phyloP scores from a whole-genome alignment of 768 basidiomycete genomes.

The Boletus pseudopeckii region DNA sequence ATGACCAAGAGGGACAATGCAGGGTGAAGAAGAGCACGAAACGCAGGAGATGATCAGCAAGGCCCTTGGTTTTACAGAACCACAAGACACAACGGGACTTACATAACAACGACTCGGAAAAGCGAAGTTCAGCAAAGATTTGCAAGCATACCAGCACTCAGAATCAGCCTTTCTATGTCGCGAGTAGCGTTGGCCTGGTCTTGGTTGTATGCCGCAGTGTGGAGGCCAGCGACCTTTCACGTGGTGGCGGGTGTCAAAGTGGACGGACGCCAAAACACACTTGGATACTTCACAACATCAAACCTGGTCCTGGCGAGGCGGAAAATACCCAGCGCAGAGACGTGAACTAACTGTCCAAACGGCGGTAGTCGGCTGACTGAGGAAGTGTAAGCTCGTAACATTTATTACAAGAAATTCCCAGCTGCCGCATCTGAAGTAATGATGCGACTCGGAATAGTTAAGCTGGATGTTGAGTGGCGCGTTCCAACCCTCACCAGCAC shows the following conservation, averaged over 20 bases:
- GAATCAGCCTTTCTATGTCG: slow-evolving; percentile 25
- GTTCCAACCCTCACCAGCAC: too few species aligned
- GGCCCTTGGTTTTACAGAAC: slow-evolving; percentile 17
- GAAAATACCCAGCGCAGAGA: slow-evolving; percentile 15
- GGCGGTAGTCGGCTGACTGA: slow-evolving; percentile 21
- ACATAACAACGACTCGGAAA: slow-evolving; percentile 30
- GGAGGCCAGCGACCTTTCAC: slow-evolving; percentile 23
- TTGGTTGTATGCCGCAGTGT: slow-evolving; percentile 23
- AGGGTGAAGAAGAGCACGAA: slow-evolving; percentile 20
- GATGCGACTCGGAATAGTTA: background rate
- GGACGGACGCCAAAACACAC: slow-evolving; percentile 26
- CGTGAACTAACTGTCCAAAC: slow-evolving; percentile 20
- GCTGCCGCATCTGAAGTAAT: slow-evolving; percentile 2
- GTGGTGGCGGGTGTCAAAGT: slow-evolving; percentile 31
- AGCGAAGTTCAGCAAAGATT: slow-evolving; percentile 24
- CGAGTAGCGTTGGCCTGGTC: slow-evolving; percentile 15
- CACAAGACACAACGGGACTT: slow-evolving; percentile 30
- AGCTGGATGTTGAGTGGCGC: slow-evolving; percentile 6
- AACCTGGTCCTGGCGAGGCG: slow-evolving; percentile 17
- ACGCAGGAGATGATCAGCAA: slow-evolving; percentile 22
- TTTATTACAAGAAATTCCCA: slow-evolving; percentile 31
- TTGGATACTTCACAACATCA: slow-evolving; percentile 29
- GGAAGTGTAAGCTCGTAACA: slow-evolving; percentile 18
- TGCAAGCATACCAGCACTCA: slow-evolving; percentile 33
- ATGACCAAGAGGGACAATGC: slow-evolving; percentile 19